Evolutionary conservation across 2,329 filamentous ascomycete species (phyloP).

Genomic region (Epichloe aotearoae): DNA sequence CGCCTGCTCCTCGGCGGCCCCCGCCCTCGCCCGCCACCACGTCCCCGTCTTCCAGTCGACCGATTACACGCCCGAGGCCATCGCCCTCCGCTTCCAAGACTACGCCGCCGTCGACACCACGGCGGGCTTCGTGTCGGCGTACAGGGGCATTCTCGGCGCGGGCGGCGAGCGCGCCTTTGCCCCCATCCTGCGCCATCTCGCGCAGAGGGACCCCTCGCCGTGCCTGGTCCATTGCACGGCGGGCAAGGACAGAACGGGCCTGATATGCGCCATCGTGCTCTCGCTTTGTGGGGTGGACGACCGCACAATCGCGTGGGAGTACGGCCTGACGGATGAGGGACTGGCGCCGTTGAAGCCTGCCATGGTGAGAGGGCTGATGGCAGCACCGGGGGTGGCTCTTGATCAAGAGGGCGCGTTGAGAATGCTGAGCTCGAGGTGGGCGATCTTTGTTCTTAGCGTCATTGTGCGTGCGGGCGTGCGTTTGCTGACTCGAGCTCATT

Average conservation of each 20-base stretch:
- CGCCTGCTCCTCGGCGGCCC: conserved; percentile 1
- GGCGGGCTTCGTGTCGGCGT: conserved; percentile 50
- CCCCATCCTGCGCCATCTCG: conserved; percentile 41
- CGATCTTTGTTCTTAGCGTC: not conserved
- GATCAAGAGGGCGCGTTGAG: conserved; percentile 30
- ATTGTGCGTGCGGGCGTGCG: no score
- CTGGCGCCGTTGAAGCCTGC: conserved; percentile 38
- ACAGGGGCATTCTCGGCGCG: conserved; percentile 44
- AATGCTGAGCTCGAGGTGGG: conserved; percentile 32
- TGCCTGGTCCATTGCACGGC: conserved; percentile 61
- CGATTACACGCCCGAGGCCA: conserved; percentile 48
- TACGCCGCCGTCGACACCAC: conserved; percentile 40
- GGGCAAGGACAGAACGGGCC: conserved; percentile 65
- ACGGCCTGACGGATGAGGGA: conserved; percentile 48
- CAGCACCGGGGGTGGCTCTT: conserved; percentile 34
- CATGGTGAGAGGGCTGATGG: conserved; percentile 36
- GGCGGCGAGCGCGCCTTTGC: conserved; percentile 36
- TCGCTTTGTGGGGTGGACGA: conserved; percentile 48
- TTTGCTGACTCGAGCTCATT: no score
- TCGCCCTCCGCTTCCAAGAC: conserved; percentile 46
- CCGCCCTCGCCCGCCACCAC: conserved; percentile 34
- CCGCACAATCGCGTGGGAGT: conserved; percentile 51
- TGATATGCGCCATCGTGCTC: conserved; percentile 54
- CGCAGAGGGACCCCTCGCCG: conserved; percentile 28
- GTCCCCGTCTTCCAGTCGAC: conserved; percentile 49